These are phyloP conservation scores for Pyrrhoderma noxium DNA, from an alignment of 1,284 basidiomycete genomes.

Conservation along the genomic window DNA sequence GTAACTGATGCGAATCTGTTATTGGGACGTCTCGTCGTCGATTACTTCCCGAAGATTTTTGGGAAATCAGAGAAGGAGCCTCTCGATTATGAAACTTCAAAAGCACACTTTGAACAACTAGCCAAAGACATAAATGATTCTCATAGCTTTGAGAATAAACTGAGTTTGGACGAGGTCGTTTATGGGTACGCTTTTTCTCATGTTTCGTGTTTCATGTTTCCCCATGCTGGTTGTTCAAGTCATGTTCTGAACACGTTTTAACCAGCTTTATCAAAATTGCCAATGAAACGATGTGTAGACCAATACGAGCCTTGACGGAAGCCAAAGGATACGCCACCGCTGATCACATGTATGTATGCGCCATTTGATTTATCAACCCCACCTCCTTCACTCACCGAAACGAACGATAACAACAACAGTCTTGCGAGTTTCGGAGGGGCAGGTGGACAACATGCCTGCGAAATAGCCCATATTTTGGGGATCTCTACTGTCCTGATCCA, in stretches of 20 bases:
- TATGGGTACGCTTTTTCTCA: slow-evolving; percentile 64
- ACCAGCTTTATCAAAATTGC: slow-evolving; percentile 87
- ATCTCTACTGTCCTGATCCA: slow-evolving; percentile 84
- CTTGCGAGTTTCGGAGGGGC: slow-evolving; percentile 88
- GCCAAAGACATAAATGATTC: slow-evolving; percentile 61
- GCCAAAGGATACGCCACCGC: slow-evolving; percentile 81
- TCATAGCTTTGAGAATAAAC: slow-evolving; percentile 43
- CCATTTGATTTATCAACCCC: no score
- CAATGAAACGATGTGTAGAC: slow-evolving; percentile 90
- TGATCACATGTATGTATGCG: slow-evolving; percentile 68
- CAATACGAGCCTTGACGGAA: slow-evolving; percentile 88
- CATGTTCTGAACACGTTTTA: background rate
- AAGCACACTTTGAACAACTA: slow-evolving; percentile 56
- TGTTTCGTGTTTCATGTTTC: slow-evolving; percentile 1
- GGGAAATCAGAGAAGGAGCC: slow-evolving; percentile 80
- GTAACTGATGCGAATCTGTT: slow-evolving; percentile 85
- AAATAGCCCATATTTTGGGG: slow-evolving; percentile 74
- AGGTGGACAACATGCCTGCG: slow-evolving; percentile 88
- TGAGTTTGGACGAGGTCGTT: slow-evolving; percentile 80
- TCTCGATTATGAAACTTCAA: slow-evolving; percentile 66
- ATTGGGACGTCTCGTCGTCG: slow-evolving; percentile 76
- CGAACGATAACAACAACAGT: slow-evolving; percentile 28
- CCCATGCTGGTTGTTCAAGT: background rate
- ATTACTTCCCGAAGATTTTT: slow-evolving; percentile 85
- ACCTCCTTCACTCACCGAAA: background rate